These are phyloP conservation scores for Fusarium sp. DNA, from an alignment of 2,329 filamentous ascomycete species.

Conservation along the genomic window DNA sequence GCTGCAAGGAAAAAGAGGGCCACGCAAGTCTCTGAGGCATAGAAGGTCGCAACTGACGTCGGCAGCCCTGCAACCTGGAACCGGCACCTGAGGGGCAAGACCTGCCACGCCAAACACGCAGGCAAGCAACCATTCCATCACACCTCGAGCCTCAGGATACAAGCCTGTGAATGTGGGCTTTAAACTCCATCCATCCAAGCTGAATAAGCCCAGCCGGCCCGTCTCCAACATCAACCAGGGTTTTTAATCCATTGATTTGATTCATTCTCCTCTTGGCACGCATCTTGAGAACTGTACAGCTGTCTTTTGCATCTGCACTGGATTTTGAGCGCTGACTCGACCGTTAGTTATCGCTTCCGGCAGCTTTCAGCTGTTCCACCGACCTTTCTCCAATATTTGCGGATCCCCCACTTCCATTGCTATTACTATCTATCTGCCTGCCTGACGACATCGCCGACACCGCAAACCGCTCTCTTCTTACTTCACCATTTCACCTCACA, in stretches of 20 bases:
- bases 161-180: slow-evolving; percentile 24
- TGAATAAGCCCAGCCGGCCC: not conserved
- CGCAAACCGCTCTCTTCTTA: slow-evolving; percentile 18
- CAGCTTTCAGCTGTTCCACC: slow-evolving; percentile 35
- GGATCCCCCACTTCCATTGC: slow-evolving; percentile 17
- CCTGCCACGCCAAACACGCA: slow-evolving; percentile 15
- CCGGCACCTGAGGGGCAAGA: slow-evolving; percentile 38
- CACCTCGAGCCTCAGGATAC: slow-evolving; percentile 41
- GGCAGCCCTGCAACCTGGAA: slow-evolving; percentile 3
- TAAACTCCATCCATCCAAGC: slow-evolving; percentile 1
- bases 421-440: slow-evolving; percentile 3
- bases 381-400: slow-evolving; percentile 37
- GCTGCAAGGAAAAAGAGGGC: not conserved
- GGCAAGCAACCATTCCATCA: slow-evolving; percentile 9
- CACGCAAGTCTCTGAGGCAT: not conserved
- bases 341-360: slow-evolving; percentile 12
- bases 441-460: slow-evolving; percentile 43
- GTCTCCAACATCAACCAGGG: slow-evolving; percentile 8
- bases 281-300: slow-evolving; percentile 1
- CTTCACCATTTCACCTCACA: not conserved
- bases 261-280: not conserved
- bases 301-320: not conserved
- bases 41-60: slow-evolving; percentile 34
- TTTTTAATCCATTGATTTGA: not conserved
- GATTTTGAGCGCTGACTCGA: slow-evolving; percentile 28